Percentiles rank a stretch among this genome's conserved stretches.
Conservation (phyloP, 1,284 basidiomycete species). For the Pyrrhoderma lamaoense region DNA sequence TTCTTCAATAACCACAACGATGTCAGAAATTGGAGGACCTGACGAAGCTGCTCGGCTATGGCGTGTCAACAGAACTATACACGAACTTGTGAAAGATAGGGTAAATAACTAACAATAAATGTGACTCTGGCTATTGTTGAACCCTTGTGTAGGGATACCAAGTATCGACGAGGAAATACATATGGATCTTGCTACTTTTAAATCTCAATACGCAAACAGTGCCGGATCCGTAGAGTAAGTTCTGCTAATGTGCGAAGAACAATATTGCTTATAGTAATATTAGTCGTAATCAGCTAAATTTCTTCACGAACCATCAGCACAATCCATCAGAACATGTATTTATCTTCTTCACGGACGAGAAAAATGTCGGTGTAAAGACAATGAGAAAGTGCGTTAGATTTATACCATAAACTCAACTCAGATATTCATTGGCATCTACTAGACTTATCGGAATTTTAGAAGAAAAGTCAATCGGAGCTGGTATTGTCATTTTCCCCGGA, state of each 20-base stretch:
- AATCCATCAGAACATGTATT: conserved; percentile 82
- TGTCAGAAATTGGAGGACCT: conserved; percentile 46
- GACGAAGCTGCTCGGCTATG: conserved; percentile 83
- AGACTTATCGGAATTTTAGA: conserved; percentile 86
- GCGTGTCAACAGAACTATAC: conserved; percentile 95
- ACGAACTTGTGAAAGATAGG: conserved; percentile 93
- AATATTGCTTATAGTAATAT: conserved; percentile 17
- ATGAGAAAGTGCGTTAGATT: conserved; percentile 81
- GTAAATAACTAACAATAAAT: conserved; percentile 35
- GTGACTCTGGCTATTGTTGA: conserved; percentile 9
- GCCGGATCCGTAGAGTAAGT: conserved; percentile 60
- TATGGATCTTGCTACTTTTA: conserved; percentile 76
- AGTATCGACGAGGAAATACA: conserved; percentile 87
- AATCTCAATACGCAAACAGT: conserved; percentile 54
- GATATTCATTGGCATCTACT: conserved; percentile 17
- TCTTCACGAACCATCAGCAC: conserved; percentile 70
- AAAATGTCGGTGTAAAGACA: conserved; percentile 88
- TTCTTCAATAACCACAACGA: conserved; percentile 9
- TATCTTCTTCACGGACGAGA: conserved; percentile 90
- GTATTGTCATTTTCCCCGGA: conserved; percentile 93
- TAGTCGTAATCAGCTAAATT: conserved; percentile 83
- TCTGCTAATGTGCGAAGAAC: neutral
- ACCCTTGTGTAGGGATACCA: conserved; percentile 61
- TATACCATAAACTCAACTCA: neutral
- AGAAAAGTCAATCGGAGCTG: conserved; percentile 82